These are phyloP conservation scores for Trypanosoma platydactyli DNA, from an alignment of 208 protist species.

Conservation along the genomic window DNA sequence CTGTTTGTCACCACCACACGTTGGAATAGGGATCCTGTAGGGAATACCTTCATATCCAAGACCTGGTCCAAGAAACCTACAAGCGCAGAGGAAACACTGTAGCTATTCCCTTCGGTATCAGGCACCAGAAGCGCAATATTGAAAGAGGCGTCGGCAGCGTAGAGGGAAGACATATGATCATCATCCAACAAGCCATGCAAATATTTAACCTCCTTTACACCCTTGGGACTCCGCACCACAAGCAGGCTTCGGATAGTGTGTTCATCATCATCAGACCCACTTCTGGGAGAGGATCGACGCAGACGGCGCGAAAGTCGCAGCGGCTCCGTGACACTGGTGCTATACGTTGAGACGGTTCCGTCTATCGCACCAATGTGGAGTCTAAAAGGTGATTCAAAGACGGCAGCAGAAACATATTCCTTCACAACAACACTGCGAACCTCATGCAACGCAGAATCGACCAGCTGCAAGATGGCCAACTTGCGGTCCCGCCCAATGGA, in stretches of 20 bases:
- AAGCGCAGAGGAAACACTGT: conserved; percentile 41
- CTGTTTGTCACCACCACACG: conserved; percentile 86
- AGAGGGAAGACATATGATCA: conserved; percentile 36
- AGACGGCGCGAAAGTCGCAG: conserved; percentile 47
- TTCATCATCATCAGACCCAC: conserved; percentile 53
- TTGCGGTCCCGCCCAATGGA: conserved; percentile 79
- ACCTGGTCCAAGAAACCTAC: conserved; percentile 89
- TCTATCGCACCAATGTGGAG: conserved; percentile 78
- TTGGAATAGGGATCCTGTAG: conserved; percentile 38
- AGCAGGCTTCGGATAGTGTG: conserved; percentile 61
- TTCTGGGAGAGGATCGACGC: conserved; percentile 37
- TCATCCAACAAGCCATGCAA: conserved; percentile 33
- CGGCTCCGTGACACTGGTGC: conserved; percentile 47
- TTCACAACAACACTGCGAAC: conserved; percentile 72
- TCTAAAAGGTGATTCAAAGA: conserved; percentile 52
- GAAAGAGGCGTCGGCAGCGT: conserved; percentile 77
- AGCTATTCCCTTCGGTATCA: conserved; percentile 18
- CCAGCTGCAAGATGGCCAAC: conserved; percentile 48
- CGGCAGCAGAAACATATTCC: conserved; percentile 63
- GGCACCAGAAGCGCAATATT: conserved; percentile 49
- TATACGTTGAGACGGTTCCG: conserved; percentile 71
- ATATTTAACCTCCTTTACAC: conserved; percentile 26
- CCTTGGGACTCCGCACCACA: conserved; percentile 51
- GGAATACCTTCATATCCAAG: conserved; percentile 75
- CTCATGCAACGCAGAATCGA: conserved; percentile 38